Base-by-base conservation (phyloP, 495 filamentous ascomycete genomes). In the Daldinia decipiens region DNA sequence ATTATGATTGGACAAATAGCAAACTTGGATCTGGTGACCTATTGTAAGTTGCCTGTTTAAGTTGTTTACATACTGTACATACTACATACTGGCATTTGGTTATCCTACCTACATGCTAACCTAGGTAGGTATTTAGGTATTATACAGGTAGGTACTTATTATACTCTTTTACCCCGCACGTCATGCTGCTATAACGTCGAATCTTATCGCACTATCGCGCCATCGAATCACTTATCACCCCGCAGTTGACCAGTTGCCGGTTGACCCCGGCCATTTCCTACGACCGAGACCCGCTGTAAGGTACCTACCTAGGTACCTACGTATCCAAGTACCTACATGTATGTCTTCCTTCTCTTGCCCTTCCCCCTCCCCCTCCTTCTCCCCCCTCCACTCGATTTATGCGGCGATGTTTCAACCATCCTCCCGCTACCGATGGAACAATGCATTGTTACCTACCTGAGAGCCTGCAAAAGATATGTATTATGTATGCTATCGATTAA, bases 141-240 rank as follows among this genome's bases (percentile, higher is more conserved):
- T 1, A 24, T 24, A 24, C n/a, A n/a, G n/a, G n/a, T n/a, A n/a
- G n/a, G n/a, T n/a, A n/a, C n/a, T n/a, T n/a, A n/a, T n/a, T n/a
- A n/a, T n/a, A n/a, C 19, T 55, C 59, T 34, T 29, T 11, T 65
- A 65, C 67, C 67, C 67, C 67, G 67, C 68, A 71, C 58, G 24
- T 65, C 29, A 29, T 61, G 43, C n/a, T 59, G 17, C 27, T 50
- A 56, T 24, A 56, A 38, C 40, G 24, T 67, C 27, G 21, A 59
- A 67, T 71, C 68, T 63, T 71, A 67, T 71, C 68, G 62, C 39
- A 7, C 36, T 55, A 39, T 40, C 52, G 40, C 34, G 58, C 15
- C 62, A 65, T 62, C 24, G 15, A 56, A 32, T 56, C 32, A 36
- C 34, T 65, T 65, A 71, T 66, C 57, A 67, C 62, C 68, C 68